Conservation (phyloP, 176 grass and related monocot genomes). For the Triticum urartu region DNA sequence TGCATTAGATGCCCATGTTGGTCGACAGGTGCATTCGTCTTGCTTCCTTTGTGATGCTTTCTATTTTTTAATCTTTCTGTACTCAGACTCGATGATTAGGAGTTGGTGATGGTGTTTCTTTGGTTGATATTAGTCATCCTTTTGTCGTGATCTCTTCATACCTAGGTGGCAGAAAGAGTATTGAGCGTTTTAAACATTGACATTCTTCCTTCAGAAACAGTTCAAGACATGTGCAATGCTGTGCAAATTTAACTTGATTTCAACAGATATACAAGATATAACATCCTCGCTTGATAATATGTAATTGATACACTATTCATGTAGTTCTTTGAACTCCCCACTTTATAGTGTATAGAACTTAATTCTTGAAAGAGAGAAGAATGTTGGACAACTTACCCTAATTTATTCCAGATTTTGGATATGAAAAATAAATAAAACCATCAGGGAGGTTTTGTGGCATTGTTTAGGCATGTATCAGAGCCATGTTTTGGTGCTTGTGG, state of each 20-base stretch:
- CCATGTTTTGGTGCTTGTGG: background rate
- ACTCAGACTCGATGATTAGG: background rate
- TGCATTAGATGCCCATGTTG: conserved; percentile 98
- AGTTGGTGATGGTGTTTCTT: background rate
- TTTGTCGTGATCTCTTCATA: conserved; percentile 1
- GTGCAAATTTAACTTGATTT: conserved; percentile 20
- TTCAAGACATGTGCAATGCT: conserved; percentile 1
- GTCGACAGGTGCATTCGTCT: conserved; percentile 75
- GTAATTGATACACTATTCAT: conserved; percentile 1
- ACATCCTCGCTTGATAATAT: background rate
- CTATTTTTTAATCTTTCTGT: background rate
- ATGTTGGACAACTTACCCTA: background rate
- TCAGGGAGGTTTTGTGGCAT: background rate
- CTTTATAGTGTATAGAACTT: background rate
- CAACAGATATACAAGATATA: background rate
- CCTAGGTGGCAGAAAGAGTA: background rate
- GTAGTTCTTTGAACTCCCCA: background rate
- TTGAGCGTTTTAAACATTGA: background rate
- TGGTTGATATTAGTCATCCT: background rate
- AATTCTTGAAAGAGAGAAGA: background rate
- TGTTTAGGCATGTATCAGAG: background rate
- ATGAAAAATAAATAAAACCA: background rate
- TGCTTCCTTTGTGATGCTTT: conserved; percentile 10
- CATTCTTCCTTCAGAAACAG: background rate
- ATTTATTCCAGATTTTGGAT: background rate